phyloP scores from a whole-genome alignment of 345 rosid species.

The Citrus maxima region DNA sequence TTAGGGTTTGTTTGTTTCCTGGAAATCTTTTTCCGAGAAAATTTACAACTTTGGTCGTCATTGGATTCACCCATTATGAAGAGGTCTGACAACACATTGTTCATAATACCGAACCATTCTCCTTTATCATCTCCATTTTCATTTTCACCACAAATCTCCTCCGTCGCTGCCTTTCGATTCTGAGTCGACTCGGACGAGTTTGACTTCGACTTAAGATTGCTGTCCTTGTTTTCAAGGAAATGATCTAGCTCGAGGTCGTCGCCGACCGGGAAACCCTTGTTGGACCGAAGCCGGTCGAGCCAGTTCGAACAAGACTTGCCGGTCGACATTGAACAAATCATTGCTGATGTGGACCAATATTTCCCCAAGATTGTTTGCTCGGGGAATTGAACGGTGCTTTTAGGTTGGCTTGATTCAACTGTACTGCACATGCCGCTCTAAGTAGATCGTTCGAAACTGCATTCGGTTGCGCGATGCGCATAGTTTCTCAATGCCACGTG shows the following conservation, averaged over 20 bases:
- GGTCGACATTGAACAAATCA: slow-evolving; percentile 63
- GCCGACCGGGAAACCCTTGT: slow-evolving; percentile 62
- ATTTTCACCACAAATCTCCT: slow-evolving; percentile 16
- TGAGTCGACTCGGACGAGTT: slow-evolving; percentile 32
- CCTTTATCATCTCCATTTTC: slow-evolving; percentile 2
- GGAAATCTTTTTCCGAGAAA: slow-evolving; percentile 39
- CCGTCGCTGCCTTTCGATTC: slow-evolving; percentile 8
- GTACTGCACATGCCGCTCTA: slow-evolving; percentile 1
- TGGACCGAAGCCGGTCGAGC: slow-evolving; percentile 86
- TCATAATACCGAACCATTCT: slow-evolving; percentile 65
- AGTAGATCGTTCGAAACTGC: neutral
- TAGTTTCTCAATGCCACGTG: neutral
- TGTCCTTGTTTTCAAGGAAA: slow-evolving; percentile 38
- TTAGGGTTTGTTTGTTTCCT: slow-evolving; percentile 88
- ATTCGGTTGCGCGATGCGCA: neutral
- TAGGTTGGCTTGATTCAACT: neutral
- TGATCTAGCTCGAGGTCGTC: slow-evolving; percentile 62
- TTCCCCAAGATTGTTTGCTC: neutral
- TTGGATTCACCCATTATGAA: slow-evolving; percentile 51
- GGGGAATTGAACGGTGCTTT: neutral
- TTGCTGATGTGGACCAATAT: slow-evolving; percentile 14
- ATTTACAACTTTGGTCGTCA: slow-evolving; percentile 2
- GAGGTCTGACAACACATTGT: slow-evolving; percentile 73
- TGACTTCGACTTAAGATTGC: neutral
- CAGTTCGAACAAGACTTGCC: slow-evolving; percentile 65